These are phyloP conservation scores for Hypoxylon sp. DNA, from an alignment of 2,329 filamentous ascomycete species.

Conservation along the genomic window DNA sequence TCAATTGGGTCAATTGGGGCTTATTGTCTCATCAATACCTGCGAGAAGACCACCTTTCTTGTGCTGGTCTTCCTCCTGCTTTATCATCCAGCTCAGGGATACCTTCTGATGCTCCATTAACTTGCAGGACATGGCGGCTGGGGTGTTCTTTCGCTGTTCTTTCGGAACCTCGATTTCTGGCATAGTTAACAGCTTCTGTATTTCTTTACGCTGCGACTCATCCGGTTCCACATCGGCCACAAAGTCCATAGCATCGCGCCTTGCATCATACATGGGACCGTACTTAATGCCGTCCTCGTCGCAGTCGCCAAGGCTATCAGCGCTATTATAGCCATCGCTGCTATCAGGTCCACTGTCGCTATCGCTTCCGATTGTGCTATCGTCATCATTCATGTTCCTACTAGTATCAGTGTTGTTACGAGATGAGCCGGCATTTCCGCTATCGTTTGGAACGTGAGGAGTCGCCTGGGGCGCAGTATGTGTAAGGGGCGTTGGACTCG, in stretches of 20 bases:
- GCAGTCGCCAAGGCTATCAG: not conserved
- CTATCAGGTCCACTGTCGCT: not conserved
- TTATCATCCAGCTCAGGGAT: constrained; percentile 48
- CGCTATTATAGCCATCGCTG: not conserved
- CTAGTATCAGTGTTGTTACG: not conserved
- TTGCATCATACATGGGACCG: not conserved
- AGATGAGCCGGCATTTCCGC: not conserved
- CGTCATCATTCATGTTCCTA: too few relatives aligned
- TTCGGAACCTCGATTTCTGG: constrained; percentile 42
- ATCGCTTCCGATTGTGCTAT: not conserved
- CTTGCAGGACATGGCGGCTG: constrained; percentile 38
- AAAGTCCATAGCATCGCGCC: not conserved
- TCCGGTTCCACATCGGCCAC: not conserved
- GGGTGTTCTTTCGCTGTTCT: constrained; percentile 35
- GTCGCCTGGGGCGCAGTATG: not conserved
- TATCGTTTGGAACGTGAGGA: not conserved
- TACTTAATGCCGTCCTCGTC: not conserved
- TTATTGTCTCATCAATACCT: constrained; percentile 18
- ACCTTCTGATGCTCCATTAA: constrained; percentile 48
- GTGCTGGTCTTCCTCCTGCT: constrained; percentile 44
- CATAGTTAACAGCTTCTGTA: constrained; percentile 38
- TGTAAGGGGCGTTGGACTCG: not conserved
- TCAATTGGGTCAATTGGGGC: not conserved
- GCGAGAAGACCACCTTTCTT: constrained; percentile 49
- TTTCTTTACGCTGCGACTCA: constrained; percentile 18